Base-by-base conservation (phyloP, 2,329 filamentous ascomycete species). In the Epichloe amarillans region DNA sequence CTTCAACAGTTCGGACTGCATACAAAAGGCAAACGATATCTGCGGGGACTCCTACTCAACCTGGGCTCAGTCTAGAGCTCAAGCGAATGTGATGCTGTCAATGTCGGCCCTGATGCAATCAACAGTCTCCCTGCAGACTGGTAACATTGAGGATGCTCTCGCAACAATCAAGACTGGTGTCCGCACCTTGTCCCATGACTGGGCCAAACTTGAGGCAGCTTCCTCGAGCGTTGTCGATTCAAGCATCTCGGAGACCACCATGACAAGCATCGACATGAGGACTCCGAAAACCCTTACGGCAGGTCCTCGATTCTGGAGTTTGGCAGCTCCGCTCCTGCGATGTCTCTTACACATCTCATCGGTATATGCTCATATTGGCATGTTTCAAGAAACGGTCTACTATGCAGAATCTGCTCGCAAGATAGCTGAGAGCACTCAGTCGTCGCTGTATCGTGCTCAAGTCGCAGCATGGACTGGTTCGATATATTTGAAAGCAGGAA, bases 381-480 rank as follows among this genome's bases (percentile, higher is more conserved):
- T 95, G 67, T 88, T 89, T 56, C 83, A 88, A 53, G 91, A 97
- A 64, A 91, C 91, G 2, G 70, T 91, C 0, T 93, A 90, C 63
- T 94, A 95, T 58, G 83, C 85, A 1, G 85, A 96, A 57, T 86
- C 93, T 59, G 89, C 89, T 0, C 73, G 84, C 50, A 88, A 85
- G 60, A 78, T 95, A 53, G 87, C 87, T 21, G 74, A 76, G 52
- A 79, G 77, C n/a, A 78, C 86, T 8, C 72, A 77, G 46, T 82
- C 85, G 0, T 72, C 77, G 37, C 73, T 82, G 12, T 77, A 78
- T 58, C 66, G 71, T 41, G 74, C 77, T 0, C 73, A 79, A 54
- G 74, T 75, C 7, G 71, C 74, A 3, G 70, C 73, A 4, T 77
- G 77, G 72, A 68, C 75, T 14, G 77, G 76, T 1, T 74, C 70